Evolutionary conservation across 106 monocot species (phyloP), one percentile per base, ranked within the genome.

Genomic region (Phalaenopsis equestris): DNA sequence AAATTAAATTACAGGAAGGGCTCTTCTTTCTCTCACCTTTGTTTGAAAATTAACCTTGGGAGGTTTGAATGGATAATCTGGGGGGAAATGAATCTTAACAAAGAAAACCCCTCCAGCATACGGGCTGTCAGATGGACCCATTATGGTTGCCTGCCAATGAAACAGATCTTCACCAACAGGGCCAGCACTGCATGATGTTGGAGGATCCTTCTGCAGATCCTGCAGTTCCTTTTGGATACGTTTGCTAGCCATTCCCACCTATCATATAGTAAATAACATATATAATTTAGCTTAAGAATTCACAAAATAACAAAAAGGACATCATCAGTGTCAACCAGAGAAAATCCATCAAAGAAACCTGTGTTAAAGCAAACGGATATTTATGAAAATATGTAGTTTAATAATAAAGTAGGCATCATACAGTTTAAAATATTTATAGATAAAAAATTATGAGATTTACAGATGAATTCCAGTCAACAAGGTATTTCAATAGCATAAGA

Each of bases 41-140:
- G 83, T 83, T 42, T 83, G 83, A 38, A 83, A 83, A 55, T 78
- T 83, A 46, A 83, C 83, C 41, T 83, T 83, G 72, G 83, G 83
- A 78, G 83, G 83, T 76, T 83, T 83, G 64, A 82, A 82, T 38
- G 82, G 82, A 55, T 80, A 80, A 73, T 80, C 79, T 9, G 78
- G 78, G 17, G 78, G 78, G 46, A 75, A 81, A 46, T 81, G 80
- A 19, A 80, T 80, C 81, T 75, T 82, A 8, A 82, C 76, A 73
- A 83, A 83, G 72, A 83, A 83, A 39, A 83, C 83, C 6, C 83
- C 83, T 41, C 83, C 83, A 16, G 83, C 5, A 78, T 83, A 83
- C n/a, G 83, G 83, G 56, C 83, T 83, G 42, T 83, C 83, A 14
- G 42, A 41, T 8, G 83, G 83, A 2, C 83, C 83, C 83, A 83